Evolutionary conservation across 1,284 basidiomycete species (phyloP).

Genomic region (Vanrija sp.): DNA sequence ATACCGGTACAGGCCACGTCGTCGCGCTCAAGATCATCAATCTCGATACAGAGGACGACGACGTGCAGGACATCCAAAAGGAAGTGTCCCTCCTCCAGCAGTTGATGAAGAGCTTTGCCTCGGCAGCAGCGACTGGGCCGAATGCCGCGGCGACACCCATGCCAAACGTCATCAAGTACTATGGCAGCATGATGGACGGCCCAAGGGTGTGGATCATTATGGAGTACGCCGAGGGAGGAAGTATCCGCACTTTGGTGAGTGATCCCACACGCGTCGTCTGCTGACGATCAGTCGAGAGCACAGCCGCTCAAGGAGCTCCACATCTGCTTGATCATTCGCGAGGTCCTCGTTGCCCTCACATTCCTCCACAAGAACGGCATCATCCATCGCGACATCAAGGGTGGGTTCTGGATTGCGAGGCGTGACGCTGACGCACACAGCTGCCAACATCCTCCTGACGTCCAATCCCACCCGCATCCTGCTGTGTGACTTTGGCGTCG

Average conservation of each 20-base stretch:
- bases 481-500: conserved; percentile 95
- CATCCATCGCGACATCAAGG: conserved; percentile 93
- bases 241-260: conserved; percentile 74
- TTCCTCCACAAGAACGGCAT: conserved; percentile 91
- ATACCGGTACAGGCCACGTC: conserved; percentile 74
- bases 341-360: conserved; percentile 77
- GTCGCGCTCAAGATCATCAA: conserved; percentile 98
- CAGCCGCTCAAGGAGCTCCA: conserved; percentile 85
- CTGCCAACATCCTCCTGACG: conserved; percentile 89
- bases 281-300: conserved; percentile 72
- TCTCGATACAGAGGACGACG: conserved; percentile 93
- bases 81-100: conserved; percentile 91
- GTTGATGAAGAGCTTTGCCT: conserved; percentile 56
- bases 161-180: conserved; percentile 88
- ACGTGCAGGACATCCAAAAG: conserved; percentile 93
- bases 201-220: conserved; percentile 98
- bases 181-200: conserved; percentile 89
- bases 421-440: conserved; percentile 42
- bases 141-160: conserved; percentile 9
- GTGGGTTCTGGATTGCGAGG: conserved; percentile 29
- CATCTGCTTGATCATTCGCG: conserved; percentile 80
- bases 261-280: neutral
- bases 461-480: conserved; percentile 75
- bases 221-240: conserved; percentile 96
- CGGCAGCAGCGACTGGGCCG: conserved; percentile 11